A percentile compares a stretch with the other conserved stretches of the same genome.
phyloP scores from a whole-genome alignment of 176 grass and related monocot species.

The Hordeum marinum region DNA sequence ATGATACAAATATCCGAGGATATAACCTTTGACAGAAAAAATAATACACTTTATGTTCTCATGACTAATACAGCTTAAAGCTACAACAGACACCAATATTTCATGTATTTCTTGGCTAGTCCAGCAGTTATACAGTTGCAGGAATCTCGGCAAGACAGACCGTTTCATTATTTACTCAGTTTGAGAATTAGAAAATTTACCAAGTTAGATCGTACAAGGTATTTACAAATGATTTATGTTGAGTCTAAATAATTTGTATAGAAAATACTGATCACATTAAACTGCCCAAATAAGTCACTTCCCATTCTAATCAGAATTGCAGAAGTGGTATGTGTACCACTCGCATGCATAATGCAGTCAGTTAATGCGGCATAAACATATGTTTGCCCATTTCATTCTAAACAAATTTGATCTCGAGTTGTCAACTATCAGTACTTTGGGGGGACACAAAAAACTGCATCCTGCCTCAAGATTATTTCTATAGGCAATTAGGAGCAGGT shows the following conservation, averaged over 20 bases:
- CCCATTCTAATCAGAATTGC: background rate
- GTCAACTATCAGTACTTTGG: background rate
- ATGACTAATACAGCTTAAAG: background rate
- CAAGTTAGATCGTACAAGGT: background rate
- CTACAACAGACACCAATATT: conserved; percentile 12
- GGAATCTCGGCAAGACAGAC: background rate
- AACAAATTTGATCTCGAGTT: background rate
- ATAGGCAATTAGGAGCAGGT: background rate
- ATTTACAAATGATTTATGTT: background rate
- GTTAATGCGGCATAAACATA: background rate
- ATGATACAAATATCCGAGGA: background rate
- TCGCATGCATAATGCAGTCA: background rate
- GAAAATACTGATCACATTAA: background rate
- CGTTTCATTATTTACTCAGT: background rate
- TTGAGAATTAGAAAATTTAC: background rate
- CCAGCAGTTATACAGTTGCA: background rate
- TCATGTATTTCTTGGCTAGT: background rate
- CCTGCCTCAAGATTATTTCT: background rate
- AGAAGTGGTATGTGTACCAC: background rate
- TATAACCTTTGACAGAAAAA: background rate
- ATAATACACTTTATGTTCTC: background rate
- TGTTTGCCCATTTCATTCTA: conserved; percentile 2
- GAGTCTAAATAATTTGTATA: background rate
- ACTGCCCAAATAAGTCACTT: background rate
- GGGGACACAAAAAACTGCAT: background rate